A percentile compares a stretch with the other conserved stretches of the same genome.
phyloP scores from a whole-genome alignment of 2,329 filamentous ascomycete genomes.

The Clarireedia monteithiana region DNA sequence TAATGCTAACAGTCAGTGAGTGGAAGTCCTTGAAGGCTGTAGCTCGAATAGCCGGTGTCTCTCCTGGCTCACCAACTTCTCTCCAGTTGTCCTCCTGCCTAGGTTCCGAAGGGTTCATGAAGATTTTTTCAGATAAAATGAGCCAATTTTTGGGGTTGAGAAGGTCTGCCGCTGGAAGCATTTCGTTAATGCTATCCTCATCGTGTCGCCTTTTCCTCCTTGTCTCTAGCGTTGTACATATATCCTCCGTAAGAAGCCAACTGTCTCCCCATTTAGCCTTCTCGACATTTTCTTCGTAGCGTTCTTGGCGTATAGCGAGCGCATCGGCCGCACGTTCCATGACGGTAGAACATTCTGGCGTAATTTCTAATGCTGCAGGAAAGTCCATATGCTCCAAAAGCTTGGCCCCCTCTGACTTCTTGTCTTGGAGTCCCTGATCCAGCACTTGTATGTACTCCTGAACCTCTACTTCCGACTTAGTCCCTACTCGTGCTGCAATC shows the following conservation, averaged over 20 bases:
- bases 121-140: slow-evolving; percentile 54
- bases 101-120: slow-evolving; percentile 61
- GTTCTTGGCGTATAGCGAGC: slow-evolving; percentile 56
- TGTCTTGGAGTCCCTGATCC: slow-evolving; percentile 34
- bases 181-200: slow-evolving; percentile 24
- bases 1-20: slow-evolving; percentile 57
- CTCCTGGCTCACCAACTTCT: slow-evolving; percentile 41
- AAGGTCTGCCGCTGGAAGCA: slow-evolving; percentile 44
- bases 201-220: slow-evolving; percentile 14
- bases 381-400: slow-evolving; percentile 46
- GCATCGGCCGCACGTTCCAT: slow-evolving; percentile 64
- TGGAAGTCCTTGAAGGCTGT: slow-evolving; percentile 74
- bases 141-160: slow-evolving; percentile 56
- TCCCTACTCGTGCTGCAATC: slow-evolving; percentile 55
- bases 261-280: slow-evolving; percentile 47
- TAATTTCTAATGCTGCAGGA: slow-evolving; percentile 66
- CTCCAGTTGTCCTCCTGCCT: slow-evolving; percentile 61
- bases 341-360: slow-evolving; percentile 52
- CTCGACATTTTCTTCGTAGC: slow-evolving; percentile 53
- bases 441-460: slow-evolving; percentile 61
- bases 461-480: slow-evolving; percentile 70
- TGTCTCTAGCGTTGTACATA: slow-evolving; percentile 17
- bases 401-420: slow-evolving; percentile 16
- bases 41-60: slow-evolving; percentile 61
- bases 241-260: slow-evolving; percentile 54